Conservation (phyloP, 1,284 basidiomycete species). For the Tilletia setariae region DNA sequence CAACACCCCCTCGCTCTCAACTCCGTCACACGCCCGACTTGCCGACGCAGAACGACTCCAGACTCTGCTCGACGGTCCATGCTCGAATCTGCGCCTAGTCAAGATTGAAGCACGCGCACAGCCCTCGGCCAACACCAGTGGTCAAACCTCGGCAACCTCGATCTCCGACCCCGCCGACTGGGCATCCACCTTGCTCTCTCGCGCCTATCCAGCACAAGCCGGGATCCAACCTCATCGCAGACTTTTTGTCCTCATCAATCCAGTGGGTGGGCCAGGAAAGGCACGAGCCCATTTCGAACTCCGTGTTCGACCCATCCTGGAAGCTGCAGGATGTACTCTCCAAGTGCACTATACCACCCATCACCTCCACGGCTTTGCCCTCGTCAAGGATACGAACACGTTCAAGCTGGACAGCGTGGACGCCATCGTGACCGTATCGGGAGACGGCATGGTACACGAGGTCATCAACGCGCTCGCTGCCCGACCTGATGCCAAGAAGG, state of each 20-base stretch:
- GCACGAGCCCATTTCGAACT: constrained; percentile 65
- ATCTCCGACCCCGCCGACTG: constrained; percentile 18
- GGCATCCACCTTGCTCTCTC: constrained; percentile 29
- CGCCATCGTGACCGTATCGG: constrained; percentile 77
- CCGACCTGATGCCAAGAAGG: constrained; percentile 66
- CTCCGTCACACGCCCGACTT: background rate
- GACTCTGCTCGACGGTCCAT: constrained; percentile 39
- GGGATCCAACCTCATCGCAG: constrained; percentile 31
- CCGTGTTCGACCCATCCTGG: constrained; percentile 73
- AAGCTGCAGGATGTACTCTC: constrained; percentile 69
- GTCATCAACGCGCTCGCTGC: constrained; percentile 85
- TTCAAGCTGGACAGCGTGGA: constrained; percentile 63
- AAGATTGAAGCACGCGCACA: constrained; percentile 41
- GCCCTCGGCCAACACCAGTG: constrained; percentile 23
- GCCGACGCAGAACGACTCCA: constrained; percentile 13
- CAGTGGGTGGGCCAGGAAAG: constrained; percentile 79
- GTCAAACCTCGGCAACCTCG: constrained; percentile 19
- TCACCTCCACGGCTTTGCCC: constrained; percentile 69
- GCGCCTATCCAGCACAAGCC: constrained; percentile 25
- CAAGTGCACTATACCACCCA: constrained; percentile 62
- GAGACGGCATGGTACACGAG: constrained; percentile 86
- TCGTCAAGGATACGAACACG: constrained; percentile 59
- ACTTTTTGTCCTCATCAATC: constrained; percentile 72
- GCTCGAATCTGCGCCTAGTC: constrained; percentile 38
- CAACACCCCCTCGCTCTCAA: constrained; percentile 17